phyloP scores from a whole-genome alignment of 768 basidiomycete genomes.

The Nidularia pulvinata region DNA sequence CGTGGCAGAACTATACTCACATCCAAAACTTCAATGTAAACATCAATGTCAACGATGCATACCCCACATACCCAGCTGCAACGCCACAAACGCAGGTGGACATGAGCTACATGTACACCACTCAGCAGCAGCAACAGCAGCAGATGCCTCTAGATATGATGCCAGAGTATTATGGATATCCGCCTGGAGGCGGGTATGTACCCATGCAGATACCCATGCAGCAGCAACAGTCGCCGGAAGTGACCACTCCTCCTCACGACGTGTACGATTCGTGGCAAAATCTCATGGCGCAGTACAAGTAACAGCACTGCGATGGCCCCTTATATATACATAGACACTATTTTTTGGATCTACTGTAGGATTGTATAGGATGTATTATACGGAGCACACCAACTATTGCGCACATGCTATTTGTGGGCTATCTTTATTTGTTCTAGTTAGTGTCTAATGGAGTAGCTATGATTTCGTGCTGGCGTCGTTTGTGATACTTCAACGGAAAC shows the following conservation, averaged over 20 bases:
- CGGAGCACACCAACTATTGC: too few species aligned
- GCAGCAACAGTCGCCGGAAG: slow-evolving; percentile 19
- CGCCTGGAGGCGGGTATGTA: slow-evolving; percentile 12
- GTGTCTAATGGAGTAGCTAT: slow-evolving; percentile 7
- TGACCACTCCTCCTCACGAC: slow-evolving; percentile 27
- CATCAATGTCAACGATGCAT: slow-evolving; percentile 17
- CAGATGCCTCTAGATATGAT: slow-evolving; percentile 19
- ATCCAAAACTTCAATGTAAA: slow-evolving; percentile 31
- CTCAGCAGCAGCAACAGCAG: slow-evolving; percentile 1
- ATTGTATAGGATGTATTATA: too few species aligned
- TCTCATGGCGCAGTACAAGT: slow-evolving; percentile 43
- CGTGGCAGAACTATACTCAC: slow-evolving; percentile 30
- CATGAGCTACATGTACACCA: slow-evolving; percentile 10
- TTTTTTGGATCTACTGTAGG: too few species aligned
- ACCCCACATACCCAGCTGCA: slow-evolving; percentile 6
- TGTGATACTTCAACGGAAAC: background rate
- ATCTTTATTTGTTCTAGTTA: slow-evolving; percentile 27
- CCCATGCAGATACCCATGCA: slow-evolving; percentile 8
- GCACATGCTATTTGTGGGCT: background rate
- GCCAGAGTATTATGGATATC: slow-evolving; percentile 28
- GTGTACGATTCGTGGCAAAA: slow-evolving; percentile 46
- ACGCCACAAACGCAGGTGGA: slow-evolving; percentile 11
- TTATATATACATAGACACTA: too few species aligned
- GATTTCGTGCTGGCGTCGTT: background rate
- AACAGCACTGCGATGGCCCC: slow-evolving; percentile 2